These are phyloP conservation scores for Danielia reshetovae DNA, from an alignment of 805 yeast species.

Conservation along the genomic window DNA sequence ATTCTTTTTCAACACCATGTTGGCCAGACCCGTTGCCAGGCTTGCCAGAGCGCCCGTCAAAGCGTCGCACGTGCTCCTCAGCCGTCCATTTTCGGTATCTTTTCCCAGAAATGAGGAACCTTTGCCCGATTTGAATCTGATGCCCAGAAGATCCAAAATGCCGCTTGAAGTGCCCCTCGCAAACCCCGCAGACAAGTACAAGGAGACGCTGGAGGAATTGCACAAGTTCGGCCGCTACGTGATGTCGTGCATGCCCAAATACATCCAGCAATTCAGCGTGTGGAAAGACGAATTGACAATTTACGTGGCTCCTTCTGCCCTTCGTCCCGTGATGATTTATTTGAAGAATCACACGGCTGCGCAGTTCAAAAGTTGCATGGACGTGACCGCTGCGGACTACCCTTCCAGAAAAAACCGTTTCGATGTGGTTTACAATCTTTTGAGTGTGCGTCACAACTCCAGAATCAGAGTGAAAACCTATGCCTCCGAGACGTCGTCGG, in stretches of 20 bases:
- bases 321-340: slow-evolving; percentile 67
- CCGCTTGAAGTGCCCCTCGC: slow-evolving; percentile 47
- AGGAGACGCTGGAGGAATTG: slow-evolving; percentile 62
- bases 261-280: slow-evolving; percentile 76
- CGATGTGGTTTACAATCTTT: slow-evolving; percentile 80
- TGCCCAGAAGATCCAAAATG: slow-evolving; percentile 35
- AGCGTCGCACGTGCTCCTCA: slow-evolving; percentile 4
- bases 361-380: slow-evolving; percentile 75
- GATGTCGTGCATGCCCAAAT: slow-evolving; percentile 76
- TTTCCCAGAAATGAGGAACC: slow-evolving; percentile 21
- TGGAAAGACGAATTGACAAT: slow-evolving; percentile 87
- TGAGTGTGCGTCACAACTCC: slow-evolving; percentile 79
- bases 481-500: slow-evolving; percentile 77
- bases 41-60: slow-evolving; percentile 3
- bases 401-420: slow-evolving; percentile 82
- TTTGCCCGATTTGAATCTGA: slow-evolving; percentile 30
- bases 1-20: slow-evolving; percentile 6
- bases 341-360: slow-evolving; percentile 75
- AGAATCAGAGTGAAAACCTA: slow-evolving; percentile 86
- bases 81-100: slow-evolving; percentile 2
- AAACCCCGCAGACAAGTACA: slow-evolving; percentile 76
- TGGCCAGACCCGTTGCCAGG: slow-evolving; percentile 12
- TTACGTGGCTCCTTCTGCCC: slow-evolving; percentile 70
- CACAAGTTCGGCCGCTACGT: slow-evolving; percentile 80
- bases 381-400: slow-evolving; percentile 82